Evolutionary conservation across 2,329 filamentous ascomycete genomes (phyloP).

Genomic region (Colletotrichum chrysophilum): DNA sequence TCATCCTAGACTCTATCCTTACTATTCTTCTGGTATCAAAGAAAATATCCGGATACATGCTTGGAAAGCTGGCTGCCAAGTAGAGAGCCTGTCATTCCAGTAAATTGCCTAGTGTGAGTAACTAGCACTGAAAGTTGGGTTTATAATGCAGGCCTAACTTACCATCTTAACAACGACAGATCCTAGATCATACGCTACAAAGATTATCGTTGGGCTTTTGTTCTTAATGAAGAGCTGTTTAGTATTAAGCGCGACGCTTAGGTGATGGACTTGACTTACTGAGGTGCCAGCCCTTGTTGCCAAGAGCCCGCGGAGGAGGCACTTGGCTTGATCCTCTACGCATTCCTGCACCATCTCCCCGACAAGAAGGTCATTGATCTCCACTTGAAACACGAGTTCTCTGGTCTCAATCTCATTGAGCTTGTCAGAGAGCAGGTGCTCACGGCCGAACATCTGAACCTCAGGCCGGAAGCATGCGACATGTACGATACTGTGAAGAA

Average conservation of each 20-base stretch:
- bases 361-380: neutral
- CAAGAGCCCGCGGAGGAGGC: neutral
- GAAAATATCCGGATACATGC: neutral
- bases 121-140: accelerated
- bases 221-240: neutral
- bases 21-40: neutral
- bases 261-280: neutral
- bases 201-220: accelerated
- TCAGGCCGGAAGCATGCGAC: neutral
- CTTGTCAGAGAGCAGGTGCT: neutral
- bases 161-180: neutral
- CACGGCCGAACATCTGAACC: neutral
- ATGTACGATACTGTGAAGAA: neutral
- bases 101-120: accelerated
- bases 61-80: neutral
- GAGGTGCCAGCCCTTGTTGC: neutral
- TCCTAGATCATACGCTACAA: neutral
- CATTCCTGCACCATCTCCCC: neutral
- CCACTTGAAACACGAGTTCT: neutral
- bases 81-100: neutral
- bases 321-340: neutral
- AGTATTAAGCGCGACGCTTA: neutral
- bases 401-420: neutral
- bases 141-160: neutral
- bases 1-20: neutral